Base-by-base conservation (phyloP, 2,329 filamentous ascomycete species). In the Penicillium fuscoglaucum region DNA sequence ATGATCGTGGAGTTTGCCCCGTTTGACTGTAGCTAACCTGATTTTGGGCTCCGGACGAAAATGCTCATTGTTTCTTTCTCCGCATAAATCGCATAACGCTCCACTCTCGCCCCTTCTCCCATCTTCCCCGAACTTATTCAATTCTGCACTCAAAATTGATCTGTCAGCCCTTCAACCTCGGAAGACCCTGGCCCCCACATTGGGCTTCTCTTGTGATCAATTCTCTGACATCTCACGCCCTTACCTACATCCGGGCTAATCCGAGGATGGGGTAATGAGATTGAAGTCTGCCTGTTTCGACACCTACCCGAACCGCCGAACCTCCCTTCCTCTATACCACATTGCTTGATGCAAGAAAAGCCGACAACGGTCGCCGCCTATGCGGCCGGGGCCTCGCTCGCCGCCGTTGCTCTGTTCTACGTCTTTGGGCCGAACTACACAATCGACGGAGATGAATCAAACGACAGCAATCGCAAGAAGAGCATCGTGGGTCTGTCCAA, bases 391-490 rank as follows among this genome's bases (percentile, higher is more conserved):
- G 95, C 93, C 60, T 96, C 93, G 55, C 88, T 99, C 62, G 95
- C 95, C 56, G 95, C 95, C 61, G 90, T 96, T 62, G 93, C 95
- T 33, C 85, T 98, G 58, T 90, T 98, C 74, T 99, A 98, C 77
- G 93, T 98, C 68, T 98, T 99, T 77, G 92, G 89, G 9, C 95
- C 95, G n/a, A 98, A 93, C 52, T 98, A 93, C 76, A 90, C 96
- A 69, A 88, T 98, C 74, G 93, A 99, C 77, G 87, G 88, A 71
- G 90, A 95, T 57, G 84, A 87, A 52, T 80, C 81, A 26, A 78
- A 76, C 58, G 80, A 76, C 61, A 84, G 83, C 55, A 78, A 79
- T 62, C 87, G 90, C 67, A 95, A 92, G 76, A 93, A 91, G 72
- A 90, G 90, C 59, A 90, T 96, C 44, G 92, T 98, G 55, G 95